Base-by-base conservation (phyloP, 345 rosid genomes). In the Melastoma malabathricum region DNA sequence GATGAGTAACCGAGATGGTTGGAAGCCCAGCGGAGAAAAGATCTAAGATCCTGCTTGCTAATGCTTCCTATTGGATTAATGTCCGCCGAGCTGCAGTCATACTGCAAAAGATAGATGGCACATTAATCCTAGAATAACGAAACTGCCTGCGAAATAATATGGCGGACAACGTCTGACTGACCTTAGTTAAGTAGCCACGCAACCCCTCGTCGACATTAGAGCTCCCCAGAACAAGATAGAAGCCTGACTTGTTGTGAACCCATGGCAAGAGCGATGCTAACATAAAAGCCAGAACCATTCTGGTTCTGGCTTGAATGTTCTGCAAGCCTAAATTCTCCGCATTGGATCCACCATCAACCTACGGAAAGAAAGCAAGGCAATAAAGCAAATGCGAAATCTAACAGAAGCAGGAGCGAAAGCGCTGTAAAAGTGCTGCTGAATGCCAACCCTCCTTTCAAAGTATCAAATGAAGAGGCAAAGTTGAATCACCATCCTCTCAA, bases 61-160 rank as follows among this genome's bases (percentile, higher is more conserved):
- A 93, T 78, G 58, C 97, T 83, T 57, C 99, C 97, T 4, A 93
- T 93, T 19, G 99, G 97, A 65, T 93, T 93, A 64, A 93, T 83
- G 65, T 93, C 99, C 20, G 89, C 95, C 43, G 99, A 74, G 72
- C 97, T 88, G 63, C 92, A 87, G 59, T 89, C 97, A 65, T 88
- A 93, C 98, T 92, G 83, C 69, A 64, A 50, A 47, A 61, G 52
- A 34, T 10, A 29, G 38, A 29, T 29, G 38, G 6, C 2, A 29
- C 6, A 29, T 29, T 29, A 29, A 29, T 29, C 38, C 38, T 29
- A 29, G 5, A 29, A 29, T 29, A 29, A 29, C 9, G 38, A 29
- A 12, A 47, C 17, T 47, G 38, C 8, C 9, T 29, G 6, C 38
- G 1, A 29, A 29, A 29, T 29, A 29, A 29, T 29, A 29, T 29